A percentile compares a stretch with the other conserved stretches of the same genome.
Evolutionary conservation across 352 stramenopile genomes (phyloP).

Genomic region (Pythium phragmiticola): DNA sequence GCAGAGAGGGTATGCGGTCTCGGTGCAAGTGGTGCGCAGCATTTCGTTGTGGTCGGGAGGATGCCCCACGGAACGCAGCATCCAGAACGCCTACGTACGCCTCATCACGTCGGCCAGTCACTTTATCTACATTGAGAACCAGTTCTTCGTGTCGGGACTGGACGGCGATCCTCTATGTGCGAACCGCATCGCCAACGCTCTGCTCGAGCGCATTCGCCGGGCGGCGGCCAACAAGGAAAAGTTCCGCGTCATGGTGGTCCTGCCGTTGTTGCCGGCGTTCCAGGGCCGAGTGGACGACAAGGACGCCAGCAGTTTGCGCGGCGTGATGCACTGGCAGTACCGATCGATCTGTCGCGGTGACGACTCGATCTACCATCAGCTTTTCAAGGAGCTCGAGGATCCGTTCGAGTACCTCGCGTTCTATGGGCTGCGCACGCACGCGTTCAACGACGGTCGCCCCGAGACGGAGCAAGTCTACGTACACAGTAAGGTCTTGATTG

Average conservation of each 20-base stretch:
- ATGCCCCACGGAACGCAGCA: slow-evolving; percentile 76
- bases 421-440: slow-evolving; percentile 75
- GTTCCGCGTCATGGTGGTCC: slow-evolving; percentile 85
- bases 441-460: slow-evolving; percentile 33
- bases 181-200: slow-evolving; percentile 73
- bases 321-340: slow-evolving; percentile 91
- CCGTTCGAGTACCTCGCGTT: slow-evolving; percentile 89
- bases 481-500: slow-evolving; percentile 90
- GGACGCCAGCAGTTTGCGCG: slow-evolving; percentile 81
- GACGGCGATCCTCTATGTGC: slow-evolving; percentile 41
- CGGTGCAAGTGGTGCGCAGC: slow-evolving; percentile 80
- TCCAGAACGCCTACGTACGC: slow-evolving; percentile 83
- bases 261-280: slow-evolving; percentile 81
- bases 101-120: slow-evolving; percentile 76
- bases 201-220: slow-evolving; percentile 77
- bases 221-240: slow-evolving; percentile 64
- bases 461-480: slow-evolving; percentile 91
- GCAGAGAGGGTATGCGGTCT: slow-evolving; percentile 53
- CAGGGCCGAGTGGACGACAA: slow-evolving; percentile 81
- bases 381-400: slow-evolving; percentile 83
- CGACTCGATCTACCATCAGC: slow-evolving; percentile 78
- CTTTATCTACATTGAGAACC: slow-evolving; percentile 93
- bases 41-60: slow-evolving; percentile 88
- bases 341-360: slow-evolving; percentile 81
- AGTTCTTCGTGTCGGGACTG: slow-evolving; percentile 91